phyloP scores from a whole-genome alignment of 1,139 yeast genomes.

The Sugiyamaella sp. region DNA sequence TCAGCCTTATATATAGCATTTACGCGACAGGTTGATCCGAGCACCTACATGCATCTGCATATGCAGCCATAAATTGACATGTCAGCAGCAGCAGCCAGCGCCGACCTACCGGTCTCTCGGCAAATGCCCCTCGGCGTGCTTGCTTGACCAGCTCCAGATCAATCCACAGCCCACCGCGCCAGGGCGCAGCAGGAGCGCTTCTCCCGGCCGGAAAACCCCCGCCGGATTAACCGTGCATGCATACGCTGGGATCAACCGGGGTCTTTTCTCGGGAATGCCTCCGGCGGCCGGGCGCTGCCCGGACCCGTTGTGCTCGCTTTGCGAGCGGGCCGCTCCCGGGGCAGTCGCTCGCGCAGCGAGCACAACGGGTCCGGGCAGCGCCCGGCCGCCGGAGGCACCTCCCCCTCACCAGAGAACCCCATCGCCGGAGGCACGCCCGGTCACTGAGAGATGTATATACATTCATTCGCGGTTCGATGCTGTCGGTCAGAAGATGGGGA shows the following conservation, averaged over 20 bases:
- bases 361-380: background rate
- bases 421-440: no score
- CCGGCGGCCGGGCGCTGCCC: background rate
- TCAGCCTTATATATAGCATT: background rate
- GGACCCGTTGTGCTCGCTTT: no score
- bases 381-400: background rate
- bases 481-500: constrained; percentile 45
- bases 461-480: background rate
- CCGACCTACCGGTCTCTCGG: no score
- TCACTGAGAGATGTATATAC: background rate
- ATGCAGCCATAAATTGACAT: no score
- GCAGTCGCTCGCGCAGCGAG: no score
- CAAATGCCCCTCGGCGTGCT: no score
- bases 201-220: background rate
- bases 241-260: background rate
- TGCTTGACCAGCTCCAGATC: background rate
- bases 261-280: background rate
- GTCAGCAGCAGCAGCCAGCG: no score
- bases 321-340: no score
- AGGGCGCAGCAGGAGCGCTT: no score
- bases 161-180: background rate
- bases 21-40: no score
- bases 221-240: background rate
- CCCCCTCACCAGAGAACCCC: background rate
- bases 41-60: no score